A percentile compares a stretch with the other conserved stretches of the same genome.
Conservation (phyloP, 1,139 yeast species). For the Sugiyamaella castrensis region DNA sequence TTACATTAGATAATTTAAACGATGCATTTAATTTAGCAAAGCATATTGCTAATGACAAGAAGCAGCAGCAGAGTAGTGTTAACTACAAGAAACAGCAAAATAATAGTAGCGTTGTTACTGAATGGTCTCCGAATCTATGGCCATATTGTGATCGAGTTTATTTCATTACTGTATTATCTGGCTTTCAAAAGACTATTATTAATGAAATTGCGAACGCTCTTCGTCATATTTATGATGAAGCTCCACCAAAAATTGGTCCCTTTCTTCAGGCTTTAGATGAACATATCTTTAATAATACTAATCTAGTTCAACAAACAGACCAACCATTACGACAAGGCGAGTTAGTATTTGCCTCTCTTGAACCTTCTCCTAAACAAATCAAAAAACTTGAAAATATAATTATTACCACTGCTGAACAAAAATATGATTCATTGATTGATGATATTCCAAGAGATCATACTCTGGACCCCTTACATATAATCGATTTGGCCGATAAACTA, state of each 20-base stretch:
- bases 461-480: constrained; percentile 55
- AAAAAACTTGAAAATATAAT: constrained; percentile 49
- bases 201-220: constrained; percentile 47
- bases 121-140: constrained; percentile 49
- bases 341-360: constrained; percentile 41
- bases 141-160: constrained; percentile 49
- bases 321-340: background rate
- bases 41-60: constrained; percentile 39
- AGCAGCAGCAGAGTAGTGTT: constrained; percentile 16
- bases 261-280: constrained; percentile 50
- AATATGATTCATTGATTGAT: constrained; percentile 57
- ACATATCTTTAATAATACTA: constrained; percentile 49
- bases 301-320: constrained; percentile 36
- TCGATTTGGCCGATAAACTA: constrained; percentile 57
- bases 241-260: constrained; percentile 64
- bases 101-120: constrained; percentile 22
- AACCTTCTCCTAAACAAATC: constrained; percentile 42
- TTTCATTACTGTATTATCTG: constrained; percentile 51
- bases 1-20: constrained; percentile 56
- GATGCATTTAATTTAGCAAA: constrained; percentile 45
- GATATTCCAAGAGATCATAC: constrained; percentile 65
- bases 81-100: constrained; percentile 31
- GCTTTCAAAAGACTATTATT: constrained; percentile 50
- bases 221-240: constrained; percentile 46
- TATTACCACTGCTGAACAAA: constrained; percentile 52